Evolutionary conservation across 2,329 filamentous ascomycete genomes (phyloP), one percentile per base, ranked within the genome.

Genomic region (Alternaria panax): DNA sequence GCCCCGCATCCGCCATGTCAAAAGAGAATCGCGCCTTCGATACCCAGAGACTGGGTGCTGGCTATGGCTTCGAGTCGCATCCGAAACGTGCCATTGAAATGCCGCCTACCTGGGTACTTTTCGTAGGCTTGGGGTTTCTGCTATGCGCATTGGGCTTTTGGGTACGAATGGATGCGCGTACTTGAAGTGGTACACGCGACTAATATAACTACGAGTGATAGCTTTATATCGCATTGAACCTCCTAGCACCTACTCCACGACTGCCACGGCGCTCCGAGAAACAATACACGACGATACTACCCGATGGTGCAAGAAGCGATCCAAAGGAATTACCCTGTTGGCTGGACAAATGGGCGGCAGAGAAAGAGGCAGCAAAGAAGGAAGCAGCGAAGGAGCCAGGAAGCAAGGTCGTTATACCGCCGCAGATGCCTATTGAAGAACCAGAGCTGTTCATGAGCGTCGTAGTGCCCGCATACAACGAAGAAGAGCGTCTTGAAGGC

Each of bases 391-490:
- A 54, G 69, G 63, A 65, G 34, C 67, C 70, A 7, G 65, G 68
- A 7, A 61, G 59, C 1, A 68, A 66, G 45, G 60, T 68, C 6
- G 65, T 71, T 2, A 59, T 70, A 45, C 68, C 70, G 2, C 62
- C 68, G 12, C 66, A 84, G 16, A 84, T 87, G 66, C 79, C 82
- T 43, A 90, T 96, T 54, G 90, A 93, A 64, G 85, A 89, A 2
- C 86, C 93, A 14, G 88, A 93, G 63, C 80, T 97, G n/a, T 91
- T 90, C 75, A 88, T 99, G 83, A 95, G 91, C 54, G 88, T 98
- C 7, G 92, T 99, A 0, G 90, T 99, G 42, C 95, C 95, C 0
- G 95, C 95, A 9, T 99, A 93, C 84, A 99, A 99, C 69, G 95
- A 99, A 75, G 90, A 94, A 75, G 85, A 91, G 59, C 88, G 95